Evolutionary conservation across 2,329 filamentous ascomycete species (phyloP), one percentile per base, ranked within the genome.

Genomic region (Akanthomyces uredinophilus): DNA sequence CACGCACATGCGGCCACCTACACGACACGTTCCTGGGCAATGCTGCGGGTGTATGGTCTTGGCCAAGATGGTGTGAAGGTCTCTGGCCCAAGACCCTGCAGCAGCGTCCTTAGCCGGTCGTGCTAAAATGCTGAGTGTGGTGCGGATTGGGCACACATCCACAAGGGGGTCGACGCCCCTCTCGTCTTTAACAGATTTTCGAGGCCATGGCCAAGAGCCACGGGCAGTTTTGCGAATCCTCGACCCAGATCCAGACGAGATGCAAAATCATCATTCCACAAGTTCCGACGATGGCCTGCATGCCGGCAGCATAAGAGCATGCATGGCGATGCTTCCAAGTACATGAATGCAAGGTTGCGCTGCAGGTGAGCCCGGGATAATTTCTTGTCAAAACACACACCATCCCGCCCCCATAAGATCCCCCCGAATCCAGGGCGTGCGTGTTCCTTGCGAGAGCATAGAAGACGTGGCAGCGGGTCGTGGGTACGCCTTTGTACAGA

Each of bases 21-120:
- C 54, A 57, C 61, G 39, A 53, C 68, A 68, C 65, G 67, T 68
- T 70, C 67, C 65, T 67, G 66, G 66, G 41, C 24, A 24, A 39
- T 39, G 59, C 51, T 61, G 59, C 59, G 59, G 51, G 59, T 51
- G 41, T 55, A 61, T 41, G 50, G 50, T 55, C 20, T 55, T 55
- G 32, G 18, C 18, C 43, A 61, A 61, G 32, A 55, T 54, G 35
- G 62, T 62, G 65, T 63, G 56, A 66, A 65, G 63, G 64, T 47
- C 63, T 47, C 64, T 63, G 66, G 63, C 64, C 54, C 60, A 64
- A 67, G 67, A 66, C 67, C 70, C 66, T 71, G 67, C 66, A 71
- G 66, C 64, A 67, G 64, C 59, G 63, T 54, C 6, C 37, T 44
- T 62, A 53, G 60, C 61, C 51, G 54, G 44, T 62, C 39, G 60